phyloP scores from a whole-genome alignment of 192 early-diverging fungal species.

The Geosiphon pyriformis region DNA sequence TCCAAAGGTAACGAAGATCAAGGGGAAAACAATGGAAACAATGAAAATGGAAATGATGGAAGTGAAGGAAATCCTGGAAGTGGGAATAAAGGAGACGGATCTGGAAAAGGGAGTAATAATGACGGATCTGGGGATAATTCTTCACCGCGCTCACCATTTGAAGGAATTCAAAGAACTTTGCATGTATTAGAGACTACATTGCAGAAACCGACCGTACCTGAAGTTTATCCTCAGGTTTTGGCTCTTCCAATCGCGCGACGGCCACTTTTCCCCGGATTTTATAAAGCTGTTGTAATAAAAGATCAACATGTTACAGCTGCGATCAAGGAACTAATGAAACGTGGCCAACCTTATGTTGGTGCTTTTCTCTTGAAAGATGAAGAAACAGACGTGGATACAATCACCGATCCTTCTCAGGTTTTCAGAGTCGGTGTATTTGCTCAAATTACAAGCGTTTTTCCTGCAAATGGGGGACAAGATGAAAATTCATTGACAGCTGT shows the following conservation, averaged over 20 bases:
- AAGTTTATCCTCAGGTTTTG: constrained; percentile 89
- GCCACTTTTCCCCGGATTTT: constrained; percentile 95
- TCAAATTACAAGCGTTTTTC: constrained; percentile 93
- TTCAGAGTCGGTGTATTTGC: constrained; percentile 93
- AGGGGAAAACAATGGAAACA: constrained; percentile 11
- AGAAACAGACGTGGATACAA: constrained; percentile 76
- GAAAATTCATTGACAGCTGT: constrained; percentile 86
- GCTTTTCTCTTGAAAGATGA: constrained; percentile 94
- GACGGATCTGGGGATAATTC: constrained; percentile 31
- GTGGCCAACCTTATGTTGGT: constrained; percentile 94
- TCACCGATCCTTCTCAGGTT: constrained; percentile 70
- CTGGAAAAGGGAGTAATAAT: constrained; percentile 29
- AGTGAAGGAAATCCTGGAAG: constrained; percentile 20
- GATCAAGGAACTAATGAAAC: constrained; percentile 85
- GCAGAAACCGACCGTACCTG: constrained; percentile 78
- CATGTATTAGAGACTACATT: constrained; percentile 61
- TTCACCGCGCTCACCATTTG: constrained; percentile 28
- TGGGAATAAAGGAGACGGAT: constrained; percentile 22
- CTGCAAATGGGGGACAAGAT: constrained; percentile 63
- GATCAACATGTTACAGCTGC: constrained; percentile 88
- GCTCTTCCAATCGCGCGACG: constrained; percentile 89
- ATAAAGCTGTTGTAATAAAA: constrained; percentile 96
- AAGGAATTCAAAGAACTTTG: constrained; percentile 41
- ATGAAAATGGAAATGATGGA: constrained; percentile 10
- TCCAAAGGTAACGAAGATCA: constrained; percentile 9